Evolutionary conservation across 805 yeast genomes (phyloP), one percentile per base, ranked within the genome.

Genomic region (Cyberlindnera subsufficiens): DNA sequence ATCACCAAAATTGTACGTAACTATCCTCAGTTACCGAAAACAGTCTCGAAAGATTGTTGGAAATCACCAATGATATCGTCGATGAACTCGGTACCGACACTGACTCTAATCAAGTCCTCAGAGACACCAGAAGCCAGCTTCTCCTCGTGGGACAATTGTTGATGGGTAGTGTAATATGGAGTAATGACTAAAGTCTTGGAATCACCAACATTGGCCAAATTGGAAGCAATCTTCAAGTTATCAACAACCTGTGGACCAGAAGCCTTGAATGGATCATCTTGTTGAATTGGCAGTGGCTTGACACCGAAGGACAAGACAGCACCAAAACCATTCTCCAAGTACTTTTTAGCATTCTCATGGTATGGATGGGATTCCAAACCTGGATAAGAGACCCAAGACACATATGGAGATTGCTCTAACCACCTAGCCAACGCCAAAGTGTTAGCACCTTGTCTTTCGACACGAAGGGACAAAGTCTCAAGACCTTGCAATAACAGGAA

Each of bases 201-300:
- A 60, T 91, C 99, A 61, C 99, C 99, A 45, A 91, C 97, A 59
- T 91, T 91, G 39, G 99, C 98, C 61, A 93, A 78, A 70, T 89
- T 86, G 29, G 96, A 83, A 43, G 96, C 95, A 44, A 93, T 67
- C 66, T 87, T 78, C 65, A 93, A 77, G 54, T 68, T 69, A 65
- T 90, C 96, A 47, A 87, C 96, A 47, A 89, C 87, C 54, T 72
- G 75, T 42, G 91, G 90, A 55, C 95, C 88, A 33, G 90, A 78
- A 51, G 80, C 84, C 55, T 78, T 62, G 70, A 85, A 86, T 49
- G 80, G 82, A 46, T 72, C 70, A n/a, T 63, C 58, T 52, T 68
- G 68, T 17, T 77, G 77, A 32, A 69, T 77, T 8, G 69, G 66
- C 45, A 79, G 63, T 41, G 75, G 77, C 65, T 88, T 86, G 46